phyloP scores from a whole-genome alignment of 1,139 yeast genomes.

The Saccharomyces hybrid region DNA sequence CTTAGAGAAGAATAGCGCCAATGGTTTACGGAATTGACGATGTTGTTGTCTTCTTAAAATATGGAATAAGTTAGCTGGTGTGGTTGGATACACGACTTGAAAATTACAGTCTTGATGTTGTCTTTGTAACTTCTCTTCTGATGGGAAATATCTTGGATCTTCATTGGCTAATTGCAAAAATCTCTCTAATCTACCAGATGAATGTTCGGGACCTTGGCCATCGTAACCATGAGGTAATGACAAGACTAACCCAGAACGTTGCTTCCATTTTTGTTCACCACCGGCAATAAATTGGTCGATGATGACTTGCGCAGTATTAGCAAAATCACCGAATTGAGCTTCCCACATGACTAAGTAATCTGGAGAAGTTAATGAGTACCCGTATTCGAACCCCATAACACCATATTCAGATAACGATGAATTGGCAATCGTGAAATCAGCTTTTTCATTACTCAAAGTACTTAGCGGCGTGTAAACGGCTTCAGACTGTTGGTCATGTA shows the following conservation, averaged over 20 bases:
- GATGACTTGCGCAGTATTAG: constrained; percentile 97
- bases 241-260: constrained; percentile 92
- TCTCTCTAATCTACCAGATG: constrained; percentile 96
- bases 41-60: constrained; percentile 98
- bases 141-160: constrained; percentile 91
- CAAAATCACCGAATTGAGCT: constrained; percentile 99
- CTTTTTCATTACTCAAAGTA: constrained; percentile 72
- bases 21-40: constrained; percentile 97
- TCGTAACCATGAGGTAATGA: constrained; percentile 99
- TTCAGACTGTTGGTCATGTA: constrained; percentile 92
- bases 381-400: constrained; percentile 98
- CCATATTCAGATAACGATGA: constrained; percentile 98
- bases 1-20: constrained; percentile 84
- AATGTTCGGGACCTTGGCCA: constrained; percentile 99
- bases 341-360: constrained; percentile 98
- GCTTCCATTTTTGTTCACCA: constrained; percentile 98
- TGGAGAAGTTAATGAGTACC: constrained; percentile 95
- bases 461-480: constrained; percentile 77
- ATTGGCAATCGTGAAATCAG: constrained; percentile 81
- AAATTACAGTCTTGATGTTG: constrained; percentile 98
- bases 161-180: constrained; percentile 93
- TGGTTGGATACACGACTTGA: constrained; percentile 97
- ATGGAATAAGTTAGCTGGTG: constrained; percentile 97
- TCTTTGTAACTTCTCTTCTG: constrained; percentile 79
- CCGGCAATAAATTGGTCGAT: constrained; percentile 95